phyloP scores from a whole-genome alignment of 1,139 yeast genomes.

The Geotrichum klebahnii region DNA sequence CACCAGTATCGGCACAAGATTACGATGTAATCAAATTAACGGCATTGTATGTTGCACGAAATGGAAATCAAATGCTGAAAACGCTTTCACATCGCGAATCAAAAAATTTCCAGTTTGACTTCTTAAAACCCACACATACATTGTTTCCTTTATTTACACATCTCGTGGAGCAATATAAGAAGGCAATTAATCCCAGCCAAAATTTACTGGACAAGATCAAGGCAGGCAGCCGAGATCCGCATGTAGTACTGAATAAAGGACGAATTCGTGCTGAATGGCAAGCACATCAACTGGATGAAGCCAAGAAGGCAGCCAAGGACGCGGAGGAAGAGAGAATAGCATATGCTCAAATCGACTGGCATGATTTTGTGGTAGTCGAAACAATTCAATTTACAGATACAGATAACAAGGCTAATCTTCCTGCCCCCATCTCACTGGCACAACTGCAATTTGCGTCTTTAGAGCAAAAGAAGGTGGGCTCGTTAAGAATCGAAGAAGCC shows the following conservation, averaged over 20 bases:
- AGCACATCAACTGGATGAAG: slow-evolving; percentile 42
- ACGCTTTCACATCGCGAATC: slow-evolving; percentile 43
- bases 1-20: slow-evolving; percentile 60
- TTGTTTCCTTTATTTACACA: slow-evolving; percentile 51
- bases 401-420: slow-evolving; percentile 59
- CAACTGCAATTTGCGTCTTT: slow-evolving; percentile 62
- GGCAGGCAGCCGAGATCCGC: slow-evolving; percentile 32
- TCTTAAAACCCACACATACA: slow-evolving; percentile 59
- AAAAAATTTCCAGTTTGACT: slow-evolving; percentile 61
- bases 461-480: slow-evolving; percentile 44
- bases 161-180: slow-evolving; percentile 56
- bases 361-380: slow-evolving; percentile 68
- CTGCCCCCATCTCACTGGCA: slow-evolving; percentile 56
- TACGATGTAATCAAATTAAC: slow-evolving; percentile 65
- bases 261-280: slow-evolving; percentile 56
- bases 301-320: slow-evolving; percentile 35
- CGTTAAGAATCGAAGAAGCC: slow-evolving; percentile 40
- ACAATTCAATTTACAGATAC: slow-evolving; percentile 62
- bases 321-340: slow-evolving; percentile 46
- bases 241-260: slow-evolving; percentile 49
- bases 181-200: slow-evolving; percentile 37
- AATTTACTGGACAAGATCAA: slow-evolving; percentile 25
- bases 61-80: slow-evolving; percentile 49
- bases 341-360: slow-evolving; percentile 85
- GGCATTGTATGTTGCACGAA: slow-evolving; percentile 61